Evolutionary conservation across 495 filamentous ascomycete species (phyloP), one percentile per base, ranked within the genome.

Genomic region (Staphylotrichum tortipilum): DNA sequence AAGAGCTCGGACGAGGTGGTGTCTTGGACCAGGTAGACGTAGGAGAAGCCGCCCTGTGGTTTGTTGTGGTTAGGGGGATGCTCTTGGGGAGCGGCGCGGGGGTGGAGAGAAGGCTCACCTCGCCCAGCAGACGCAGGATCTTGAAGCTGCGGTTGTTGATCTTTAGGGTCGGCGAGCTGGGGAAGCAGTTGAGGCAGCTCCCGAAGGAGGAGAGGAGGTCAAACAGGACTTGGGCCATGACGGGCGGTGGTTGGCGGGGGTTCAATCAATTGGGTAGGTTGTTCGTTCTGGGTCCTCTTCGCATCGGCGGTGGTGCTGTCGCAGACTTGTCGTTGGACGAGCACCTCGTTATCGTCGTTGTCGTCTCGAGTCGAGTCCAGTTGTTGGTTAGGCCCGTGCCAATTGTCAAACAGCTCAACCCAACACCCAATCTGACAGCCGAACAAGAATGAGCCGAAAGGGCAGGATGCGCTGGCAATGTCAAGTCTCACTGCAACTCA

Each of bases 1-100:
- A 90, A 94, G 34, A 96, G 78, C 52, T 87, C 79, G 19, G 85
- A 83, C 42, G 78, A 84, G 26, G 77, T 72, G 36, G 84, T 90
- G 61, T 94, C 88, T 78, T 96, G 86, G 26, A 98, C 92, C 46
- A 98, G 86, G 69, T 98, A 98, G 52, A 98, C 92, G 65, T 97
- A 97, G 56, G 86, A 92, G 76, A 97, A 98, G 51, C 92, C 91
- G 66, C 91, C 91, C 81, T 91, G 62, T 51, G 30, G 12, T n/a
- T n/a, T n/a, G n/a, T n/a, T n/a, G n/a, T n/a, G n/a, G n/a, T n/a
- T n/a, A 7, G n/a, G 30, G 38, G 3, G 11, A 2, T 10, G 6
- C 26, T 28, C 6, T 28, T 10, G 10, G 26, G 6, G 26, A 5
- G 10, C 10, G 26, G 26, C 22, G 21, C 2, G 17, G 12, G 26